These are phyloP conservation scores for Apiospora koreana DNA, from an alignment of 2,329 filamentous ascomycete genomes.

Conservation along the genomic window DNA sequence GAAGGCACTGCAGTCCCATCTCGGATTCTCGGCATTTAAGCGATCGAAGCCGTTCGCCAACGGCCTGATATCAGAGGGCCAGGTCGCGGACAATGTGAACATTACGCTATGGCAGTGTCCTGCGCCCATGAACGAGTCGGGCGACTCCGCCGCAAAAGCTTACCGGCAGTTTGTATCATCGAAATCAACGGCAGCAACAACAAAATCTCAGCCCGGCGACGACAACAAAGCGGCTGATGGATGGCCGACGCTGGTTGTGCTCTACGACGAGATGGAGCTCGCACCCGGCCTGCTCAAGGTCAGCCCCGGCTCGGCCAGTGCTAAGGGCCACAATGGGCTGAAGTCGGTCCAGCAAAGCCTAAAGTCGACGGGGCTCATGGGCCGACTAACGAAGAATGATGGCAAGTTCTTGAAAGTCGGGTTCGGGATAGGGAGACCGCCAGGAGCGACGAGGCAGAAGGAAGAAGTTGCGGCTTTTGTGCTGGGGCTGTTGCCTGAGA, in stretches of 20 bases:
- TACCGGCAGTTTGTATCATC: constrained; percentile 11
- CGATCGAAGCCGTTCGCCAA: constrained; percentile 11
- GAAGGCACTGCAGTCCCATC: constrained; percentile 14
- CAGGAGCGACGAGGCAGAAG: constrained; percentile 3
- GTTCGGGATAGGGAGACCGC: constrained; percentile 14
- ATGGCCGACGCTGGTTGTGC: constrained; percentile 13
- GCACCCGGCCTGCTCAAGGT: constrained; percentile 11
- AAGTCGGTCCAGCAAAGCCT: constrained; percentile 17
- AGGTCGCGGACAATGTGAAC: constrained; percentile 4
- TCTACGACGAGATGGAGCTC: constrained; percentile 17
- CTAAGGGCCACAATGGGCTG: constrained; percentile 16
- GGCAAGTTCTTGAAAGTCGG: constrained; percentile 13
- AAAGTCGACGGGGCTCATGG: constrained; percentile 10
- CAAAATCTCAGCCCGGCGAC: not conserved
- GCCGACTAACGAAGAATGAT: not conserved
- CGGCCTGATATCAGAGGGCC: constrained; percentile 8
- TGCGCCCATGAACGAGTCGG: constrained; percentile 14
- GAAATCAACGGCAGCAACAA: not conserved
- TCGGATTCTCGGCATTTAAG: constrained; percentile 3
- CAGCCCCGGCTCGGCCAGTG: constrained; percentile 12
- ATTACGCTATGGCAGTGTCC: constrained; percentile 15
- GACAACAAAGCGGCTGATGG: not conserved
- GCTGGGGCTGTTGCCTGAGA: constrained; percentile 1
- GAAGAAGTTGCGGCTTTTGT: constrained; percentile 14
- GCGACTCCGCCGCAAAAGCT: constrained; percentile 8